Evolutionary conservation across 2,329 filamentous ascomycete genomes (phyloP), one percentile per base, ranked within the genome.

Genomic region (Calonectria pseudoreteaudii): DNA sequence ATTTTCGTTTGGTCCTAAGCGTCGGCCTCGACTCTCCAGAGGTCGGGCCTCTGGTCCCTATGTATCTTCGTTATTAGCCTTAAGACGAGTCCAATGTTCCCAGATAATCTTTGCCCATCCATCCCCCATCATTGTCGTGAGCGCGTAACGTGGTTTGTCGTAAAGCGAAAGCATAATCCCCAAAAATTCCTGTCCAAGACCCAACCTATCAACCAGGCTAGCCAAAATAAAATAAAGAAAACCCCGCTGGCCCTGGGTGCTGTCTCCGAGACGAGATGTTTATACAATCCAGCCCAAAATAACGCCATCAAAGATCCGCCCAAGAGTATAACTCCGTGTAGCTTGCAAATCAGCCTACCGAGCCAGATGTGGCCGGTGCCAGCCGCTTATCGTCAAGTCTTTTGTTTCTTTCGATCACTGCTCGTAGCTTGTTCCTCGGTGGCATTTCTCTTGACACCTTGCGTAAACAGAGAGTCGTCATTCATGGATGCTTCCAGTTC

Each of bases 391-490:
- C 18, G 16, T 83, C 76, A 84, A 30, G 78, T 80, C 68, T 80
- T 83, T 69, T 82, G 79, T 66, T 82, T 84, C 76, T 84, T 84
- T 26, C 74, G 74, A 1, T 78, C 74, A 38, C 64, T 74, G 11
- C 62, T 71, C 9, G 68, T 28, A 28, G 75, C 76, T n/a, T 78
- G 76, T 7, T 78, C 77, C 23, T 77, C 76, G 31, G 58, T 76
- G 4, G 77, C 72, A 38, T 70, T 68, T 65, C 80, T 74, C 68
- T 81, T 81, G 28, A 53, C 50, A 30, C 75, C 75, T 71, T 76
- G 28, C 47, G 49, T 26, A 67, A 68, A 36, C 20, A 73, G n/a
- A 8, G 41, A 10, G 26, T 65, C 68, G n/a, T 68, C 52, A 26
- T 70, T 41, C 34, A 23, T 31, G 7, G n/a, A 36, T 34, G n/a